These are phyloP conservation scores for Alternaria sp. DNA, from an alignment of 2,329 filamentous ascomycete species.

Conservation along the genomic window DNA sequence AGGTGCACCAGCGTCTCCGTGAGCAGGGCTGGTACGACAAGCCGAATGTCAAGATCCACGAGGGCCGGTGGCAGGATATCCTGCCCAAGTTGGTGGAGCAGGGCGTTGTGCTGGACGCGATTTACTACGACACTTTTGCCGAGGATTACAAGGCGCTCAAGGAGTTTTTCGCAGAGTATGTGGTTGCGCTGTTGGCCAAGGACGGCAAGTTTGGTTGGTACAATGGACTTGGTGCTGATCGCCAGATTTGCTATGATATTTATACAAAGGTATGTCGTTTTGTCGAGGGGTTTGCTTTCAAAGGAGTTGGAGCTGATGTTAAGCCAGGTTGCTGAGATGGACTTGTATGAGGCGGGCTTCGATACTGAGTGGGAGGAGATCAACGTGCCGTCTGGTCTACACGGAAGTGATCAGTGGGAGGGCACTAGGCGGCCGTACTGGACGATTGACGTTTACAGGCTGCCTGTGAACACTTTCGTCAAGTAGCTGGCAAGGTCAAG, in stretches of 20 bases:
- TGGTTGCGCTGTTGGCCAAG: slow-evolving; percentile 45
- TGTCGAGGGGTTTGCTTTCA: background rate
- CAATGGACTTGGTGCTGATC: slow-evolving; percentile 50
- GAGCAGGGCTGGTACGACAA: slow-evolving; percentile 73
- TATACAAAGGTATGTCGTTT: slow-evolving; percentile 47
- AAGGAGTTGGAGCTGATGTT: slow-evolving; percentile 13
- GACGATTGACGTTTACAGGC: slow-evolving; percentile 49
- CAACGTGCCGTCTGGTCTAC: slow-evolving; percentile 43
- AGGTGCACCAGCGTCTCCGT: slow-evolving; percentile 74
- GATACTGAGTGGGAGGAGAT: slow-evolving; percentile 51
- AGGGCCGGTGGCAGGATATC: slow-evolving; percentile 83
- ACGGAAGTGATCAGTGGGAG: slow-evolving; percentile 49
- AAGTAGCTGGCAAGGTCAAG: slow-evolving; percentile 24
- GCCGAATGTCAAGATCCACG: slow-evolving; percentile 67
- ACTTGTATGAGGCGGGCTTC: slow-evolving; percentile 49
- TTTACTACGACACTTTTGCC: slow-evolving; percentile 53
- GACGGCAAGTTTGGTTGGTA: slow-evolving; percentile 52
- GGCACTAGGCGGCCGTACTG: slow-evolving; percentile 50
- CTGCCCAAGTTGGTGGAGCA: slow-evolving; percentile 72
- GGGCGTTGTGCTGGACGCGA: slow-evolving; percentile 79
- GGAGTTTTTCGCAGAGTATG: slow-evolving; percentile 51
- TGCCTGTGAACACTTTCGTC: slow-evolving; percentile 50
- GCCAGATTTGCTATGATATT: slow-evolving; percentile 53
- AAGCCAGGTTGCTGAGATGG: slow-evolving; percentile 47
- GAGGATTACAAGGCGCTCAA: slow-evolving; percentile 51